A percentile compares a stretch with the other conserved stretches of the same genome.
These are phyloP conservation scores for Mucor circinelloides DNA, from an alignment of 371 early-diverging fungal species.

Conservation along the genomic window DNA sequence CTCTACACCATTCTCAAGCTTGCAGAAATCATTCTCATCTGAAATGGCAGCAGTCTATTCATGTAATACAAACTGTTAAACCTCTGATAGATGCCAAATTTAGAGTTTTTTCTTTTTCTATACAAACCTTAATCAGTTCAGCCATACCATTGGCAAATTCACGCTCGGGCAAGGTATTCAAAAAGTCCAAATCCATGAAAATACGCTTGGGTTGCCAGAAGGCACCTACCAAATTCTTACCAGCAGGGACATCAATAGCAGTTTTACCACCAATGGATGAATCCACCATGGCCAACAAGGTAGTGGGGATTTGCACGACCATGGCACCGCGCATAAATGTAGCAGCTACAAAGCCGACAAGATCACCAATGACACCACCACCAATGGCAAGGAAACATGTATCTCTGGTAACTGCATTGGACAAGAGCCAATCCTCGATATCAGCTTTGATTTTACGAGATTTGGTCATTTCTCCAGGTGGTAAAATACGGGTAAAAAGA, in stretches of 20 bases:
- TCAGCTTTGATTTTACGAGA: constrained; percentile 84
- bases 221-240: constrained; percentile 96
- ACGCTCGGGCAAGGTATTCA: constrained; percentile 88
- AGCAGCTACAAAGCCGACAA: constrained; percentile 94
- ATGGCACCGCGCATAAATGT: constrained; percentile 98
- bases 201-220: constrained; percentile 97
- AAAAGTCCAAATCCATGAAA: constrained; percentile 87
- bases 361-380: constrained; percentile 97
- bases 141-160: constrained; percentile 98
- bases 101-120: neutral
- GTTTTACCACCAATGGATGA: constrained; percentile 98
- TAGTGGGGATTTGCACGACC: constrained; percentile 93
- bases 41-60: constrained; percentile 90
- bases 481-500: constrained; percentile 78
- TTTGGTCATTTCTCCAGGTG: constrained; percentile 93
- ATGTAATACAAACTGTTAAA: neutral
- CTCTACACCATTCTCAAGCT: constrained; percentile 85
- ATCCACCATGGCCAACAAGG: constrained; percentile 97
- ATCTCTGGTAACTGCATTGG: constrained; percentile 88
- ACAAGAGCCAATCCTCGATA: constrained; percentile 93
- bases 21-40: constrained; percentile 83
- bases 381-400: constrained; percentile 93
- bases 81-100: neutral
- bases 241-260: constrained; percentile 93
- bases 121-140: constrained; percentile 86